Evolutionary conservation across 495 filamentous ascomycete species (phyloP), one percentile per base, ranked within the genome.

Genomic region (Trichocladium uniseriatum): DNA sequence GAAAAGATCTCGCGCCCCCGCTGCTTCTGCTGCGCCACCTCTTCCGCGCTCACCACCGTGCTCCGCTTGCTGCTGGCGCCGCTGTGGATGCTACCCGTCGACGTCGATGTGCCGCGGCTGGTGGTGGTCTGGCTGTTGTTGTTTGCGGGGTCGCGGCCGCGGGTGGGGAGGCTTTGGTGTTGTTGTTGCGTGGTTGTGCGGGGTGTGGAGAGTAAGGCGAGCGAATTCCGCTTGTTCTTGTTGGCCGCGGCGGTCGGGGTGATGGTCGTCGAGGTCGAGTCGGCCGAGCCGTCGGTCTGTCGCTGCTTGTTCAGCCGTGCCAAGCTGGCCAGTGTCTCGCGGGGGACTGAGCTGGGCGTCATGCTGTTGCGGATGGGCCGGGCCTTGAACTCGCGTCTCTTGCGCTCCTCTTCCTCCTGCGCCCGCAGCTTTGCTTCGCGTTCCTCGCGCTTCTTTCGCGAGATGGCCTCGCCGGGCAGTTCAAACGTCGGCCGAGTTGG

Each of bases 391-490:
- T 77, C 70, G 19, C 76, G 67, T 40, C 76, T 63, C 62, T 74
- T 71, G 32, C 68, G 68, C 52, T 77, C 78, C 52, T 76, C 77
- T 57, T 81, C 79, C 52, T 81, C 78, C 57, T 79, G 73, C 4
- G 74, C 70, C 51, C 74, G 78, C 40, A 79, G 62, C 42, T 78
- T 75, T 44, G 82, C 80, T 57, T 88, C 84, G 20, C 71, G 74
- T 43, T 79, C 75, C 55, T 83, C 84, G 58, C 77, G 76, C 49
- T 86, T 79, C 44, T 78, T 79, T 8, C 79, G 79, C 19, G 84
- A 82, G 28, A 88, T 70, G 21, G 80, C 84, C 48, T 88, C 86
- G 28, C 85, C 83, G 0, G 84, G 82, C 19, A 90, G 71, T 57
- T 83, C 78, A 60, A 88, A 90, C 15, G 68, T 77, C 10, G 86